phyloP scores from a whole-genome alignment of 805 yeast genomes.

The Starmerella sirachaensis region DNA sequence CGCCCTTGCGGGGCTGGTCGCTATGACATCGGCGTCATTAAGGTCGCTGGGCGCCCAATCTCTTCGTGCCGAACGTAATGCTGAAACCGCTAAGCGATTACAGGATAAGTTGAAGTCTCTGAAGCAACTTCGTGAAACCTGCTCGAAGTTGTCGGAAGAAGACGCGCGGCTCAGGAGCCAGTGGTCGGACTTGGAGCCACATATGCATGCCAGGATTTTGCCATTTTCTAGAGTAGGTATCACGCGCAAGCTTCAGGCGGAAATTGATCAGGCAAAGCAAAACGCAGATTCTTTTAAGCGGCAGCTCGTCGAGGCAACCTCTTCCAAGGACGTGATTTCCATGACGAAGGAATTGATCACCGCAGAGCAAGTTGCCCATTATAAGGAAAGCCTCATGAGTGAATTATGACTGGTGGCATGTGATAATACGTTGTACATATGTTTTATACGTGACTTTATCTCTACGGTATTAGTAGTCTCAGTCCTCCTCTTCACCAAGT shows the following conservation, averaged over 20 bases:
- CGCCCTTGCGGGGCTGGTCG: constrained; percentile 23
- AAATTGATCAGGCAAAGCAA: not conserved
- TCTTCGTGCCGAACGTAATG: constrained; percentile 24
- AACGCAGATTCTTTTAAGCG: not conserved
- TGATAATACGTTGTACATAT: not conserved
- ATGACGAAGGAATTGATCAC: constrained; percentile 4
- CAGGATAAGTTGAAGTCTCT: constrained; percentile 24
- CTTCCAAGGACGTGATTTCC: constrained; percentile 1
- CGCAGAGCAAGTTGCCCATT: not conserved
- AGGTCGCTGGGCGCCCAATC: constrained; percentile 18
- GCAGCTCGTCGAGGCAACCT: not conserved
- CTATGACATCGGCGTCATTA: not conserved
- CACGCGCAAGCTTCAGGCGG: not conserved
- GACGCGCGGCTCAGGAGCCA: constrained; percentile 18
- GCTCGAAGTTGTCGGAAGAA: constrained; percentile 20
- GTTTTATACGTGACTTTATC: not conserved
- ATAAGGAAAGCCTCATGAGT: not conserved
- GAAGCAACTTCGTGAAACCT: constrained; percentile 13
- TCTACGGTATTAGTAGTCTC: not conserved
- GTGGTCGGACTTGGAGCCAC: constrained; percentile 15
- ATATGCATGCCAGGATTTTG: constrained; percentile 28
- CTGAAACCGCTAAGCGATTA: constrained; percentile 24
- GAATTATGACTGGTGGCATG: not conserved
- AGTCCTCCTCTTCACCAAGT: constrained; percentile 30
- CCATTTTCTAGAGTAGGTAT: constrained; percentile 33